These are phyloP conservation scores for Lactarius trivialis DNA, from an alignment of 768 basidiomycete genomes.

Conservation along the genomic window DNA sequence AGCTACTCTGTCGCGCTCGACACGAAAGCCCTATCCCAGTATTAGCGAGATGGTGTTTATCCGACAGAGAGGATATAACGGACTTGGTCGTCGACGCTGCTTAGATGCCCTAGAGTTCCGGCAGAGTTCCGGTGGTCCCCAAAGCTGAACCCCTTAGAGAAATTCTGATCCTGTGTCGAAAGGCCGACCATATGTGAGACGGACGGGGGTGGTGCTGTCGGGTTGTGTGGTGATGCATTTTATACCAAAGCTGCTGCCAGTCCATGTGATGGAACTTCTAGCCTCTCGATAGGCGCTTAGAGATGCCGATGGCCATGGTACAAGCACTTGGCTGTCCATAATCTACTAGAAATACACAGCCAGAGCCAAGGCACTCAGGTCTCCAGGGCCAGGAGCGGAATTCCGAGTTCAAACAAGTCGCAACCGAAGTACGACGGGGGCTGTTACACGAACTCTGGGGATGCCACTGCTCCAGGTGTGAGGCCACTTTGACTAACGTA, in stretches of 20 bases:
- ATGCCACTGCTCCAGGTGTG: not conserved
- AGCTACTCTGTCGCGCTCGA: too few species aligned
- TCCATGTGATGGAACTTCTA: too few species aligned
- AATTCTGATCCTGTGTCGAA: constrained; percentile 36
- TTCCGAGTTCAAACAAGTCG: not conserved
- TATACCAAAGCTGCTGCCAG: not conserved
- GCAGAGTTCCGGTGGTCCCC: constrained; percentile 32
- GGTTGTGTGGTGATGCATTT: not conserved
- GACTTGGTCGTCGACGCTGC: too few species aligned
- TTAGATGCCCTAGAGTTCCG: too few species aligned
- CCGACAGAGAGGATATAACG: too few species aligned
- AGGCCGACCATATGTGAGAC: constrained; percentile 27
- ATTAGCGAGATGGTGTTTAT: too few species aligned
- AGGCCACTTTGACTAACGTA: not conserved
- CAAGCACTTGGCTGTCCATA: not conserved
- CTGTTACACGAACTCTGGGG: too few species aligned
- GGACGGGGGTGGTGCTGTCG: not conserved
- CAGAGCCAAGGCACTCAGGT: not conserved
- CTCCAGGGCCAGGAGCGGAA: not conserved
- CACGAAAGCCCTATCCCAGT: too few species aligned
- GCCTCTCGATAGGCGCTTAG: too few species aligned
- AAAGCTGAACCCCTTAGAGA: constrained; percentile 42
- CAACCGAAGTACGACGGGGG: not conserved
- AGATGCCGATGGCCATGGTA: not conserved
- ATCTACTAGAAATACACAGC: not conserved